Evolutionary conservation across 495 filamentous ascomycete genomes (phyloP), one percentile per base, ranked within the genome.

Genomic region (Aspergillus sclerotiicarbonarius): DNA sequence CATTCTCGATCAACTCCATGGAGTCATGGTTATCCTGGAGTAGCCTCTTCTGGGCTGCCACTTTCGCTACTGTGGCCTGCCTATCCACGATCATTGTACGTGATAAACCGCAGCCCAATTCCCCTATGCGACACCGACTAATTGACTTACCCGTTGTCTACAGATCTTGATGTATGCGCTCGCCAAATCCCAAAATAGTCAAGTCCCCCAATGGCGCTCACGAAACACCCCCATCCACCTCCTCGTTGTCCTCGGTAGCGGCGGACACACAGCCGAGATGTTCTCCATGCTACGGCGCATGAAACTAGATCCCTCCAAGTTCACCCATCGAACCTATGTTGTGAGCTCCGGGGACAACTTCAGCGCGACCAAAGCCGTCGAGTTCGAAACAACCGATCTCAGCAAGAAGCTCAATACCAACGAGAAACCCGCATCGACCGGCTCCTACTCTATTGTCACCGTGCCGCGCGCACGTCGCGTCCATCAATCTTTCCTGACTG

Each of bases 241-340:
- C 48, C 76, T 96, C 21, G 80, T 95, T 56, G 84, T 97, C 51
- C 87, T 97, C 52, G 94, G 94, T 39, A 93, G 89, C 29, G 94
- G 94, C 56, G 94, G 94, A 5, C 94, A 98, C 76, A 96, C 93
- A 1, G 84, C 90, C 12, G 94, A 98, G 76, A 95, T 98, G 90
- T 76, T 96, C 45, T 83, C 86, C 58, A 86, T 95, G 72, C 78
- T 98, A 21, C 69, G 79, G 21, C 75, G 79, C 29, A 72, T 75
- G 45, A 50, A 61, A 19, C 68, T 80, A 19, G 67, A 81, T 53
- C 68, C 71, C 0, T 70, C 74, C 15, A 70, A 81, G 41, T 86
- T 82, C 66, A 80, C 76, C 5, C 85, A 89, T 65, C 84, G 94
- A 18, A 93, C 89, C 53, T 98, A 96, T 70, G 75, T 96, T 13